Evolutionary conservation across 495 filamentous ascomycete genomes (phyloP), one percentile per base, ranked within the genome.

Genomic region (Daldinia childiae): DNA sequence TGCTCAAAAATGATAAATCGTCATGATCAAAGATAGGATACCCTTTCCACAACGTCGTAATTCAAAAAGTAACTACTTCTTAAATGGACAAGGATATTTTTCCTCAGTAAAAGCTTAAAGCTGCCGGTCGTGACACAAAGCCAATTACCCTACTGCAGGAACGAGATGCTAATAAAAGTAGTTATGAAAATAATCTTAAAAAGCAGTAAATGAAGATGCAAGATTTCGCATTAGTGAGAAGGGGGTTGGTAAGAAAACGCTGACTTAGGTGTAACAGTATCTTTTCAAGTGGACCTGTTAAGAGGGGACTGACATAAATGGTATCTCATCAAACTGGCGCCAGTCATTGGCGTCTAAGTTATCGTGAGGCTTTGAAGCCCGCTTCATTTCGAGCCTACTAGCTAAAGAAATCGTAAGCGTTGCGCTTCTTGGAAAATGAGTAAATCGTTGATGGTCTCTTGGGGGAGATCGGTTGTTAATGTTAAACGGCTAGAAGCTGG

Each of bases 161-260:
- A 73, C 71, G 66, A 61, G 62, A 50, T 66, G 62, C 62, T 73
- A 73, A 73, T 73, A 69, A 73, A 73, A 73, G 71, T 62, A 69
- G 56, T 63, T 43, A 24, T 21, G 57, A 65, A 59, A 51, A 58
- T 39, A 63, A 68, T 41, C 41, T 48, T 48, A 48, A 45, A 66
- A 62, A 29, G 62, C 15, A 72, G 54, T 48, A 64, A 39, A 51
- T 58, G 57, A 59, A 54, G 41, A 69, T 51, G 62, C 71, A 69
- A 45, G 51, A 45, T 62, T 69, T 65, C 27, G 64, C 55, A 56
- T 68, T 65, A 51, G 61, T 30, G 27, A 54, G 52, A 62, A 24
- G 55, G 19, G 30, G 55, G 45, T 32, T 34, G 30, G 3, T 36
- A 12, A 48, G 60, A 66, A 56, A 54, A 63, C 43, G 60, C 60